Evolutionary conservation across 2,329 filamentous ascomycete genomes (phyloP), one percentile per base, ranked within the genome.

Genomic region (Alternaria incomplexa): DNA sequence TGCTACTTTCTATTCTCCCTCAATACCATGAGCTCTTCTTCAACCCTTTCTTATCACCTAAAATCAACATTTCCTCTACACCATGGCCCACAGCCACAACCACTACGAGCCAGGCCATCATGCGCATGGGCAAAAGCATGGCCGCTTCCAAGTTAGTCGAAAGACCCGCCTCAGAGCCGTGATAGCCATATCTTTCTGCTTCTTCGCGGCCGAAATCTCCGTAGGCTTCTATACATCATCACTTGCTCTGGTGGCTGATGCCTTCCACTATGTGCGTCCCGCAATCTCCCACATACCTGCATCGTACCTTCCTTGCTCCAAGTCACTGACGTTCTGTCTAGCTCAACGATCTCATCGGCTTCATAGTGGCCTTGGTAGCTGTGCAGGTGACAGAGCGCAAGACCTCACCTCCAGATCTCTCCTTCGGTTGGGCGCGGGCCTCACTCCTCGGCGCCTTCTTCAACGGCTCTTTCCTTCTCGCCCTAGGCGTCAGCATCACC

Each of bases 401-500:
- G 47, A 79, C 85, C 6, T 86, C 86, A 1, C 89, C 90, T 0
- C 83, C 86, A 64, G 83, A 83, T 10, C 83, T 91, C 15, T 87
- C 90, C 0, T 93, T 91, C 68, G 91, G 91, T n/a, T 93, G 90
- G 91, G 89, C 91, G 60, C 85, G 91, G 30, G 90, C 91, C 15
- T 86, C 87, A n/a, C 77, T 93, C 1, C 82, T 94, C 0, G 91
- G 91, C 6, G 90, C 90, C 22, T 94, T 94, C 78, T 94, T 93
- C 84, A 94, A 94, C 71, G 91, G 91, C 13, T 88, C 90, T 1
- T 91, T 94, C 62, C 84, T 94, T 1, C 78, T 93, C 15, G 91
- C 90, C 1, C 81, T 94, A 3, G 90, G 90, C 1, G 78, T 93
- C 36, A 92, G 90, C 76, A 91, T 93, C 53, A 85, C 91, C 32